phyloP scores from a whole-genome alignment of 345 rosid species.

The Moricandia moricandioides region DNA sequence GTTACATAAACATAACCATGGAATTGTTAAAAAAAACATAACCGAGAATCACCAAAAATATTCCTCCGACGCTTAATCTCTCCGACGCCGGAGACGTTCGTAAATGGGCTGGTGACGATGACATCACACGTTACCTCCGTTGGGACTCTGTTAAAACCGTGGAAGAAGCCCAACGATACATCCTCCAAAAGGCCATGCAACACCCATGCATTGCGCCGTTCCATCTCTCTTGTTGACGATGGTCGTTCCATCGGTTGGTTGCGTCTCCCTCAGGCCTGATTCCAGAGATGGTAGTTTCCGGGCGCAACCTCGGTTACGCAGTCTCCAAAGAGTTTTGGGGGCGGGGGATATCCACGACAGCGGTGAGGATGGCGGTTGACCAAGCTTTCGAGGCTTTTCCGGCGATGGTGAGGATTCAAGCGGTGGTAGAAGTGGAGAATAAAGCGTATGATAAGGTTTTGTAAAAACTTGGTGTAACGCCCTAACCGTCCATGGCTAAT shows the following conservation, averaged over 20 bases:
- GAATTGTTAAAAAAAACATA: too few species aligned
- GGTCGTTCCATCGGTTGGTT: slow-evolving; percentile 21
- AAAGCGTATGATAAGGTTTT: slow-evolving; percentile 54
- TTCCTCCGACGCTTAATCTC: slow-evolving; percentile 6
- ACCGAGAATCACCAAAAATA: slow-evolving; percentile 1
- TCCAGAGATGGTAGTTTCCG: slow-evolving; percentile 3
- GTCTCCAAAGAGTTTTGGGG: slow-evolving; percentile 22
- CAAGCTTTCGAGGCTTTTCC: slow-evolving; percentile 9
- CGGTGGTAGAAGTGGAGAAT: slow-evolving; percentile 57
- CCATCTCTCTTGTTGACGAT: background rate
- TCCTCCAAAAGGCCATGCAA: slow-evolving; percentile 13
- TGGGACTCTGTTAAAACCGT: slow-evolving; percentile 19
- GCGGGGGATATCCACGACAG: slow-evolving; percentile 22
- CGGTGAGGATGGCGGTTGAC: slow-evolving; percentile 15
- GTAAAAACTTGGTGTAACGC: slow-evolving; percentile 35
- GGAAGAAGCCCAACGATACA: slow-evolving; percentile 6
- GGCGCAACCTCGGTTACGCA: slow-evolving; percentile 8
- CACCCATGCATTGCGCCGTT: slow-evolving; percentile 24
- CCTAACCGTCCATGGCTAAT: too few species aligned
- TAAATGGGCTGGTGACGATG: slow-evolving; percentile 29
- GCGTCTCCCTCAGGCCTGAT: slow-evolving; percentile 14
- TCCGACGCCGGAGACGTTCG: slow-evolving; percentile 22
- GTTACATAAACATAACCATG: background rate
- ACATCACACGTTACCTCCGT: slow-evolving; percentile 24
- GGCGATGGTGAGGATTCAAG: slow-evolving; percentile 56